Evolutionary conservation across 2,329 filamentous ascomycete genomes (phyloP).

Genomic region (Ramularia endophylla): DNA sequence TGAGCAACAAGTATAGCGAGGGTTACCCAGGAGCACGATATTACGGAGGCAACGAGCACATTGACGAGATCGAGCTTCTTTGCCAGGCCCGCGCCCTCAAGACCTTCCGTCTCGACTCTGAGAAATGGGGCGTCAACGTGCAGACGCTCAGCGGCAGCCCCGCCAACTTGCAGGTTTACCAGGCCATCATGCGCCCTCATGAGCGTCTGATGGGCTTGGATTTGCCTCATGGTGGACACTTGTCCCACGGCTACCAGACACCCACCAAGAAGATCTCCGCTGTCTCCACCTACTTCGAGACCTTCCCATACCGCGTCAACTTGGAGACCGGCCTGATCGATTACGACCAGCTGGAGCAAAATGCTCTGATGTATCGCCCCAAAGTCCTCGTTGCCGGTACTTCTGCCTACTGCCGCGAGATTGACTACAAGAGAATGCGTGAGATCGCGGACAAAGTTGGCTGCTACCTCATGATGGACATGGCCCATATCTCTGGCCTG

Average conservation of each 20-base stretch:
- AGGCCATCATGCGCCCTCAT: conserved; percentile 84
- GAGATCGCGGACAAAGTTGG: conserved; percentile 90
- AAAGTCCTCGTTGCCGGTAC: conserved; percentile 96
- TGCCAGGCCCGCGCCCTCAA: conserved; percentile 92
- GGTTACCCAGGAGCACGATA: conserved; percentile 97
- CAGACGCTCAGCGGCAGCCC: conserved; percentile 81
- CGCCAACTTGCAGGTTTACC: conserved; percentile 79
- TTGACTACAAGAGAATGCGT: conserved; percentile 95
- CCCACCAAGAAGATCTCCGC: conserved; percentile 79
- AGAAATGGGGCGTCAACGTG: conserved; percentile 98
- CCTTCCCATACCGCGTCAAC: conserved; percentile 89
- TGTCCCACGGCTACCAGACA: conserved; percentile 96
- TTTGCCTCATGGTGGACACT: conserved; percentile 89
- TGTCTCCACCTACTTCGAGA: conserved; percentile 99
- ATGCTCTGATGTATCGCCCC: conserved; percentile 85
- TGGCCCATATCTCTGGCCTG: conserved; percentile 97
- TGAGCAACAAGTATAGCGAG: conserved; percentile 98
- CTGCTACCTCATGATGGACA: conserved; percentile 93
- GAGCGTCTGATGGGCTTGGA: conserved; percentile 97
- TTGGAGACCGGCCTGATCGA: conserved; percentile 92
- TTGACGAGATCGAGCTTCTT: conserved; percentile 89
- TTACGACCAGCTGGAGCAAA: conserved; percentile 87
- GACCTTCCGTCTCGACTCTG: conserved; percentile 78
- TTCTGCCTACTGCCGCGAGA: conserved; percentile 95
- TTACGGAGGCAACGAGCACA: conserved; percentile 99